Conservation (phyloP, 2,329 filamentous ascomycete species). For the Scedosporium boydii region DNA sequence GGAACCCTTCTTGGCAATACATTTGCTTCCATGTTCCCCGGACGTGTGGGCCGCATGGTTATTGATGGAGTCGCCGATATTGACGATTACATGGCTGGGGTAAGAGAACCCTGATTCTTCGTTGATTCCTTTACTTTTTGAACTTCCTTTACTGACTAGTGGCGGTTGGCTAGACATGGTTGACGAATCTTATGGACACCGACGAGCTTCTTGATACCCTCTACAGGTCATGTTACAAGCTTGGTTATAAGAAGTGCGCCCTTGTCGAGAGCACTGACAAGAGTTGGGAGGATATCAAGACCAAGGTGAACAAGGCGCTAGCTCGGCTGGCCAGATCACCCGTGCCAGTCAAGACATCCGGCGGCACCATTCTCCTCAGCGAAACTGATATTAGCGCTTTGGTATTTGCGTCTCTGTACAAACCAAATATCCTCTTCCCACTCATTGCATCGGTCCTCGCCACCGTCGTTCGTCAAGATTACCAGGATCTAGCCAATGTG, state of each 20-base stretch:
- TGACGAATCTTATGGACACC: conserved; percentile 25
- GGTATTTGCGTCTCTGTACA: conserved; percentile 21
- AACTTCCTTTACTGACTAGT: neutral
- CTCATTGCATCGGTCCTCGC: conserved; percentile 6
- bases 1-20: conserved; percentile 24
- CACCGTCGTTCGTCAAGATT: neutral
- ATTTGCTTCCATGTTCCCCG: conserved; percentile 25
- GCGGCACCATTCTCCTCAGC: conserved; percentile 18
- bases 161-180: conserved; percentile 19
- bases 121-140: neutral
- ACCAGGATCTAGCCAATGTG: neutral
- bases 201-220: conserved; percentile 23
- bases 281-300: conserved; percentile 6
- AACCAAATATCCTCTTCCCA: conserved; percentile 14
- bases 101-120: conserved; percentile 13
- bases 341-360: conserved; percentile 11
- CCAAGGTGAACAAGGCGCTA: conserved; percentile 20
- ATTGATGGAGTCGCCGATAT: conserved; percentile 28
- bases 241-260: conserved; percentile 9
- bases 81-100: conserved; percentile 24
- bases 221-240: conserved; percentile 25
- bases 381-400: conserved; percentile 19
- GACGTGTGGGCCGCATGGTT: conserved; percentile 29
- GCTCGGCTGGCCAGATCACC: conserved; percentile 18
- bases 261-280: conserved; percentile 5